Conservation (phyloP, 169 alveolate genomes). For the Plasmodium knowlesi region DNA sequence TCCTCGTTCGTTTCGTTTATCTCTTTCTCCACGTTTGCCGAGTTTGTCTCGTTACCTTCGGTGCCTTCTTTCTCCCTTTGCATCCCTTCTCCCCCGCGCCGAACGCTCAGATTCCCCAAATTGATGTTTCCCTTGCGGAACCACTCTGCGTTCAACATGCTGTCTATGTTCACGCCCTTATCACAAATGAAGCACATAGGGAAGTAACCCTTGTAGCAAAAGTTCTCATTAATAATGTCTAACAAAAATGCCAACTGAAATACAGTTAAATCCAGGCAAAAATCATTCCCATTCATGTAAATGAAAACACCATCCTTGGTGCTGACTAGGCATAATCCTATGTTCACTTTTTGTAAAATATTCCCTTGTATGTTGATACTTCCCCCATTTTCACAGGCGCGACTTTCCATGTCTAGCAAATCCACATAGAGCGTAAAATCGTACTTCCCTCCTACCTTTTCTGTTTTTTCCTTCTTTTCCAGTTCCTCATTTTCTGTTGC, state of each 20-base stretch:
- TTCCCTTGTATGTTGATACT: conserved; percentile 68
- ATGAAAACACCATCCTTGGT: conserved; percentile 41
- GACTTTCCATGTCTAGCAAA: conserved; percentile 52
- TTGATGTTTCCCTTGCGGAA: conserved; percentile 39
- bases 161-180: conserved; percentile 12
- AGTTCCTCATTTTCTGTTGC: neutral
- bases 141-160: conserved; percentile 55
- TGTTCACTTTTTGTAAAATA: conserved; percentile 54
- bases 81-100: neutral
- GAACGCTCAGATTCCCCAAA: conserved; percentile 16
- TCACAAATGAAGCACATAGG: conserved; percentile 75
- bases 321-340: conserved; percentile 54
- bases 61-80: too few relatives aligned
- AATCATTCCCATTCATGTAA: conserved; percentile 51
- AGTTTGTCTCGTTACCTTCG: neutral
- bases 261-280: conserved; percentile 57
- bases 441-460: neutral
- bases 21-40: neutral
- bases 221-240: conserved; percentile 74
- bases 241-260: conserved; percentile 63
- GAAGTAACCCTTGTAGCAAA: conserved; percentile 69
- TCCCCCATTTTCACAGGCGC: conserved; percentile 76
- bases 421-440: conserved; percentile 74
- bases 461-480: neutral
- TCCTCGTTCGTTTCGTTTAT: neutral